Percentiles rank a stretch among this genome's conserved stretches.
Evolutionary conservation across 352 stramenopile species (phyloP).

Genomic region (Phytophthora lateralis): DNA sequence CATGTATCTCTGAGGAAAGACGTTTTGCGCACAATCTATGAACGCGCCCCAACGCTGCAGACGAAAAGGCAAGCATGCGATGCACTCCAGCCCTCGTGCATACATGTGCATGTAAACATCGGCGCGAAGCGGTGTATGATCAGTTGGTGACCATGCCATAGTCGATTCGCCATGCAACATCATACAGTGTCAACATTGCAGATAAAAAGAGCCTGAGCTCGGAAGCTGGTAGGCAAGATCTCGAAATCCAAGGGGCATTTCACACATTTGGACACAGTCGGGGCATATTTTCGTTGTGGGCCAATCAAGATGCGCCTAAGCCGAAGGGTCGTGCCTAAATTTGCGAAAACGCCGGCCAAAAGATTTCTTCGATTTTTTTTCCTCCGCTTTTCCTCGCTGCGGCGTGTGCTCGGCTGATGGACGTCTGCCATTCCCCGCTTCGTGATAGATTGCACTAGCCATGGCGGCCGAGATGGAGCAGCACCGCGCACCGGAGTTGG

Average conservation of each 20-base stretch:
- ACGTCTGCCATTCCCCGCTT: conserved; percentile 35
- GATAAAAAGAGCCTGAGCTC: no score
- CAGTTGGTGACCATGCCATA: no score
- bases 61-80: conserved; percentile 2
- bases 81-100: not conserved
- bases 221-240: conserved; percentile 4
- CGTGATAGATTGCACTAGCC: conserved; percentile 1
- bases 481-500: conserved; percentile 34
- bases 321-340: conserved; percentile 30
- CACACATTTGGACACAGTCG: conserved; percentile 18
- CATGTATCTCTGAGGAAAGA: conserved; percentile 28
- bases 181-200: no score
- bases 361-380: conserved; percentile 48
- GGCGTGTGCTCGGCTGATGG: conserved; percentile 14
- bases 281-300: conserved; percentile 8
- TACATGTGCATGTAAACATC: not conserved
- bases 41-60: conserved; percentile 1
- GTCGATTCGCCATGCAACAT: no score
- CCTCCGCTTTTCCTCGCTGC: conserved; percentile 10
- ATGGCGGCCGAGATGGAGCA: conserved; percentile 41
- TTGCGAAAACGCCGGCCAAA: conserved; percentile 19
- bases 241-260: conserved; percentile 28
- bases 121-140: not conserved
- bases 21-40: conserved; percentile 11
- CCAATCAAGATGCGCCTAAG: conserved; percentile 14